phyloP scores from a whole-genome alignment of 306 rosid genomes.

The Inga leiocalycina region DNA sequence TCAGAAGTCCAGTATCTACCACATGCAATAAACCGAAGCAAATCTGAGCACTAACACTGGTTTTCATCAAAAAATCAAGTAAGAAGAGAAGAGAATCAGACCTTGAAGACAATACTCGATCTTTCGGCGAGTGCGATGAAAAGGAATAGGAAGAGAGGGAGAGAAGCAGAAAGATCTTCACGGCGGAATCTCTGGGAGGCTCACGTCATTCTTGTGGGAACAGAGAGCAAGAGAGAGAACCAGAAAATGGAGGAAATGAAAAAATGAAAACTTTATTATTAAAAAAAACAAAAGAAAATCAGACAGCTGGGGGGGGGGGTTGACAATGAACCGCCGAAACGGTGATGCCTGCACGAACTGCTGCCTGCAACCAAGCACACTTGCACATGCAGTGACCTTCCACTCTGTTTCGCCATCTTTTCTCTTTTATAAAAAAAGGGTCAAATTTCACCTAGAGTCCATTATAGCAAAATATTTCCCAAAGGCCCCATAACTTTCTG shows the following conservation, averaged over 20 bases:
- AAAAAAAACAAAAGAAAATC: background rate
- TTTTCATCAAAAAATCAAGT: constrained; percentile 9
- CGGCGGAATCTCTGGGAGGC: constrained; percentile 7
- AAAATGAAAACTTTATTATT: no score
- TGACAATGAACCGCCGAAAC: background rate
- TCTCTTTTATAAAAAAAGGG: no score
- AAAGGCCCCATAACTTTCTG: no score
- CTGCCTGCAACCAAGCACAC: background rate
- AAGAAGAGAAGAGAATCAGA: background rate
- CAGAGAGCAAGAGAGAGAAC: background rate
- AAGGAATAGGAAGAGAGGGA: background rate
- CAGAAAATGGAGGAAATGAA: background rate
- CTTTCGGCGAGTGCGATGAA: background rate
- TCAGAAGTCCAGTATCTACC: background rate
- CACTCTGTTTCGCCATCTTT: background rate
- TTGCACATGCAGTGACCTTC: background rate
- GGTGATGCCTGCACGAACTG: background rate
- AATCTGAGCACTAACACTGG: constrained; percentile 18
- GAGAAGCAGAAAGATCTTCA: background rate
- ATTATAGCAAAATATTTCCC: no score
- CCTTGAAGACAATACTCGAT: constrained; percentile 30
- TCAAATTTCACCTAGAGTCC: no score
- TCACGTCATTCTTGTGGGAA: background rate
- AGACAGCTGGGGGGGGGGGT: background rate
- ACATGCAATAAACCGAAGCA: background rate